Base-by-base conservation (phyloP, 2,329 filamentous ascomycete species). In the Cordyceps farinosa region DNA sequence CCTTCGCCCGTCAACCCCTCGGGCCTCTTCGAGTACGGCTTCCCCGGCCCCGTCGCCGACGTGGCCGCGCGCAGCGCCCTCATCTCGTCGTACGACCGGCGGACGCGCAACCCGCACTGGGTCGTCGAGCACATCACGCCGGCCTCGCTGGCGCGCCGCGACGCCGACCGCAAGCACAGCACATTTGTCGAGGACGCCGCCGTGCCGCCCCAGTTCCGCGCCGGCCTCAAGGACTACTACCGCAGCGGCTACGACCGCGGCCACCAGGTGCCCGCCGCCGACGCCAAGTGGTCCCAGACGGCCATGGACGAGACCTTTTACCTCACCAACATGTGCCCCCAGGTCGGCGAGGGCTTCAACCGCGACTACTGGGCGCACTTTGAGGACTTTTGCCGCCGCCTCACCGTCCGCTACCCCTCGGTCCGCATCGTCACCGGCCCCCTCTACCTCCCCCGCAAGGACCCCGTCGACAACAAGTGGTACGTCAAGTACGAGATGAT, bases 361-460 rank as follows among this genome's bases (percentile, higher is more conserved):
- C 86, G 95, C 58, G 95, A 99, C 79, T 99, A 99, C 84, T 99
- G 95, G 95, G 90, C 95, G 44, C 95, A 99, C 76, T 93, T 99
- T 69, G 95, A 99, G 79, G 94, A 97, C 73, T 99, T 98, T 73
- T 97, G 94, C 78, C 86, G 95, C 10, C 82, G 92, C 22, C 81
- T 99, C 67, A 94, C 93, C 1, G 78, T 81, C 53, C 84, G 81
- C 61, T 99, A 97, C 73, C 93, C 94, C 1, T 90, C 86, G 48
- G 94, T 99, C 32, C 85, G 95, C 66, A 89, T 98, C 69, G 91
- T 97, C 62, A 99, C 95, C 0, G 95, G 95, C 0, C 95, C 95
- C 3, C 78, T 99, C 50, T 99, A 99, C 77, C 84, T 99, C 29
- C 95, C 95, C 10, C 90, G 90, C 75, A 86, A 88, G 65, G 92